phyloP scores from a whole-genome alignment of 768 basidiomycete genomes.

The Suillus discolor region DNA sequence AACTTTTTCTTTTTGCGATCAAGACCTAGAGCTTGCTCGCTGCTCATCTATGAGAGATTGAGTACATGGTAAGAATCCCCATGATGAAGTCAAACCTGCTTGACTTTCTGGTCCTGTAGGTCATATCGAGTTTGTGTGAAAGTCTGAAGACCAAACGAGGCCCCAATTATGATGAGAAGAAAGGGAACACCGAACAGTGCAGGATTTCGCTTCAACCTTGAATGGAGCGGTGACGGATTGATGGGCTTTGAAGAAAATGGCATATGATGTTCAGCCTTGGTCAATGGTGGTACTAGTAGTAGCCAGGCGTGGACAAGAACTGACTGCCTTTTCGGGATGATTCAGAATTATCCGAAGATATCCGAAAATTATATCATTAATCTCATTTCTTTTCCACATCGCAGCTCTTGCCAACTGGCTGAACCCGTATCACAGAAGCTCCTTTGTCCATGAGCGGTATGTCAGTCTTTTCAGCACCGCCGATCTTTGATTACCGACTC shows the following conservation, averaged over 20 bases:
- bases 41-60: conserved; percentile 52
- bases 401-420: background rate
- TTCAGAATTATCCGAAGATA: background rate
- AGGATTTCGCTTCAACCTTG: conserved; percentile 59
- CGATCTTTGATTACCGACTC: conserved; percentile 16
- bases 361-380: background rate
- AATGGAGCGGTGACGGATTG: conserved; percentile 42
- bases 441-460: conserved; percentile 25
- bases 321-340: background rate
- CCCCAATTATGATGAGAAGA: conserved; percentile 78
- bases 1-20: conserved; percentile 75
- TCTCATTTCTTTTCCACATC: conserved; percentile 12
- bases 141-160: conserved; percentile 79
- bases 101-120: conserved; percentile 77
- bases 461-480: conserved; percentile 10
- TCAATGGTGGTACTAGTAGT: too few relatives aligned
- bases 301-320: too few relatives aligned
- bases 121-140: conserved; percentile 94
- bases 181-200: conserved; percentile 87
- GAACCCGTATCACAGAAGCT: background rate
- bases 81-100: conserved; percentile 47
- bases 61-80: background rate
- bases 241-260: conserved; percentile 54
- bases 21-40: conserved; percentile 78
- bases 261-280: conserved; percentile 34